Base-by-base conservation (phyloP, 225 moss, liverwort and hornwort species). In the Sphagnum contortum region DNA sequence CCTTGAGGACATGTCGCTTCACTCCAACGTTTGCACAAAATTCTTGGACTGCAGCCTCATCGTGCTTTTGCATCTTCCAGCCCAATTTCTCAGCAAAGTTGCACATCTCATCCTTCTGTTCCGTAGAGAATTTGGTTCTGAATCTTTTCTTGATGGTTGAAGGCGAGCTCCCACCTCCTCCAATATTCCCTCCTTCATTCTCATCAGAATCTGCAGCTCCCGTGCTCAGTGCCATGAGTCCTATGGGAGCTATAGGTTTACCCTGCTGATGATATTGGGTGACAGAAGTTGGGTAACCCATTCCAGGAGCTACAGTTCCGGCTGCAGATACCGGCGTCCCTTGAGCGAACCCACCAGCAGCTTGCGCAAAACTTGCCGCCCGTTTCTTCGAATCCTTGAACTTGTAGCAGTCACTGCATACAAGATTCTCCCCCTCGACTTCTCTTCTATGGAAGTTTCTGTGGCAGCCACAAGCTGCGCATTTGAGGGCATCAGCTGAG, bases 11-110 rank as follows among this genome's bases (percentile, higher is more conserved):
- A 66, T 98, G 96, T 58, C 93, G 90, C 74, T 98, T 98, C 62
- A 98, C 89, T 51, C 93, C 93, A 48, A 83, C 87, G 13, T 76
- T 76, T 60, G 93, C 59, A 65, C 96, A 98, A 73, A 98, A 98
- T 76, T 92, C 90, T 79, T 98, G 96, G 64, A 98, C 96, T 29
- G 93, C 90, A 11, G 80, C 85, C 57, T 98, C 96, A 72, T 98
- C 93, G 78, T 98, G 96, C 74, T 98, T 98, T 76, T 98, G 96
- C 59, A 98, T 91, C 81, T 91, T 92, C 96, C 96, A 98, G 4
- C 96, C 96, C 68, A 98, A 71, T 77, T 91, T 91, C 78, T 98
- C 96, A 9, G 96, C 90, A 48, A 98, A 98, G n/a, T 85, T 77
- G 12, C 83, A 86, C 96, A 98, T 98, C 93, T 91, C 87, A 80